Evolutionary conservation across 1,284 basidiomycete genomes (phyloP).

Genomic region (Leccinum pachyderme): DNA sequence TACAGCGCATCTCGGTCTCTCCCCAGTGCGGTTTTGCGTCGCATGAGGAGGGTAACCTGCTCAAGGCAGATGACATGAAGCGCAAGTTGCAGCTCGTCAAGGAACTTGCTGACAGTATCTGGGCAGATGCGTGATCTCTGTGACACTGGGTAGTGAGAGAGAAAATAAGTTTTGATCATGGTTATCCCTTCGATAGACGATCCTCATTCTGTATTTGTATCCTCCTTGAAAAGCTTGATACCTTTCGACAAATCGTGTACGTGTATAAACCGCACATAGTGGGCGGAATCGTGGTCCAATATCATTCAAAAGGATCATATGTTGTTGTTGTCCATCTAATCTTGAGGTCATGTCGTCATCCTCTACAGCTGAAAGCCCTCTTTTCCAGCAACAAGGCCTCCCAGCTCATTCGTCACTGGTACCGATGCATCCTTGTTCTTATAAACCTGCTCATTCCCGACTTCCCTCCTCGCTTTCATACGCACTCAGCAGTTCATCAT

Average conservation of each 20-base stretch:
- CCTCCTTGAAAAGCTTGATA: not conserved
- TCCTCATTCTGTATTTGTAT: not conserved
- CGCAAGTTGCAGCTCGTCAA: constrained; percentile 25
- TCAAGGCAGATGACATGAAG: constrained; percentile 23
- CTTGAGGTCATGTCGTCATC: not conserved
- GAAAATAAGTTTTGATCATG: not conserved
- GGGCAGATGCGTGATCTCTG: constrained; percentile 21
- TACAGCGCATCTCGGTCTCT: constrained; percentile 65
- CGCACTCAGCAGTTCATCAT: constrained; percentile 71
- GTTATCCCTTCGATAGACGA: not conserved
- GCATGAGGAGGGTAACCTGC: constrained; percentile 59
- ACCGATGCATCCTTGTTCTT: not conserved
- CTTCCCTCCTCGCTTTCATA: constrained; percentile 69
- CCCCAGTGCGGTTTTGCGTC: constrained; percentile 78
- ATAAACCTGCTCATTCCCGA: constrained; percentile 23
- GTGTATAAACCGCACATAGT: not conserved
- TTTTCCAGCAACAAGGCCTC: not conserved
- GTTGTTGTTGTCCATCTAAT: not conserved
- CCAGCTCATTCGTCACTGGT: not conserved
- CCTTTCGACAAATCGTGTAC: not conserved
- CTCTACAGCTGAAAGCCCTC: not conserved
- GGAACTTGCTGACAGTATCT: constrained; percentile 24
- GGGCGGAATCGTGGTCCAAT: not conserved
- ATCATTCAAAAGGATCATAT: not conserved
- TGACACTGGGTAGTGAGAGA: not conserved